These are phyloP conservation scores for Aureobasidium melanogenum DNA, from an alignment of 2,329 filamentous ascomycete species.

Conservation along the genomic window DNA sequence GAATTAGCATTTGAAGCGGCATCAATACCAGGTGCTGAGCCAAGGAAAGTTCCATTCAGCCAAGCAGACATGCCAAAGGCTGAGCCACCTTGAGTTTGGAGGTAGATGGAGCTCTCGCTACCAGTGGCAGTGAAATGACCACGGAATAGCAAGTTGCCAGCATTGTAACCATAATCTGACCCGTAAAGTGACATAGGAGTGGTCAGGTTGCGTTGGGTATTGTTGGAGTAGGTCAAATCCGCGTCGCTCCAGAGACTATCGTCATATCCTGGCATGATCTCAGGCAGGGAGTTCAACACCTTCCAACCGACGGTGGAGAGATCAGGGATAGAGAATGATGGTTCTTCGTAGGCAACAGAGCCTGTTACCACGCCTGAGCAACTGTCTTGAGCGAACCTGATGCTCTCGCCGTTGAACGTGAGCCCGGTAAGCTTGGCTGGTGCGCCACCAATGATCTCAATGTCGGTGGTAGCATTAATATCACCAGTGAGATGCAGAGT, in stretches of 20 bases:
- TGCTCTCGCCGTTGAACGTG: conserved; percentile 50
- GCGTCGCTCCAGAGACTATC: conserved; percentile 60
- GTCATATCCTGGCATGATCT: conserved; percentile 55
- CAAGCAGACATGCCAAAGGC: conserved; percentile 61
- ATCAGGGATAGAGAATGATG: conserved; percentile 47
- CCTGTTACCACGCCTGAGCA: conserved; percentile 35
- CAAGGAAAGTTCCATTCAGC: conserved; percentile 55
- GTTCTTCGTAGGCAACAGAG: conserved; percentile 43
- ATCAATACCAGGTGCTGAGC: conserved; percentile 49
- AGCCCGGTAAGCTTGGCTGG: conserved; percentile 44
- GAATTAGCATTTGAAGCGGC: conserved; percentile 38
- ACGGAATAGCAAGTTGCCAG: conserved; percentile 60
- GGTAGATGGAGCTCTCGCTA: conserved; percentile 46
- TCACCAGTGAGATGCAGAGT: conserved; percentile 59
- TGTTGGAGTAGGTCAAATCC: conserved; percentile 50
- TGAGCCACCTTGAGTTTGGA: conserved; percentile 55
- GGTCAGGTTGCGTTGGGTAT: conserved; percentile 45
- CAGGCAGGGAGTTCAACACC: conserved; percentile 61
- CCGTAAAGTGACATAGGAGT: conserved; percentile 59
- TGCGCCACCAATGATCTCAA: conserved; percentile 60
- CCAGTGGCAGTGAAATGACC: conserved; percentile 60
- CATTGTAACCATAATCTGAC: conserved; percentile 66
- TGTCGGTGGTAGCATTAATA: conserved; percentile 57
- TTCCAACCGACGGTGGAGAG: conserved; percentile 52
- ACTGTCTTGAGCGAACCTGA: conserved; percentile 26